Percentiles rank a stretch among this genome's conserved stretches.
Evolutionary conservation across 345 rosid species (phyloP).

Genomic region (Salix dunnii): DNA sequence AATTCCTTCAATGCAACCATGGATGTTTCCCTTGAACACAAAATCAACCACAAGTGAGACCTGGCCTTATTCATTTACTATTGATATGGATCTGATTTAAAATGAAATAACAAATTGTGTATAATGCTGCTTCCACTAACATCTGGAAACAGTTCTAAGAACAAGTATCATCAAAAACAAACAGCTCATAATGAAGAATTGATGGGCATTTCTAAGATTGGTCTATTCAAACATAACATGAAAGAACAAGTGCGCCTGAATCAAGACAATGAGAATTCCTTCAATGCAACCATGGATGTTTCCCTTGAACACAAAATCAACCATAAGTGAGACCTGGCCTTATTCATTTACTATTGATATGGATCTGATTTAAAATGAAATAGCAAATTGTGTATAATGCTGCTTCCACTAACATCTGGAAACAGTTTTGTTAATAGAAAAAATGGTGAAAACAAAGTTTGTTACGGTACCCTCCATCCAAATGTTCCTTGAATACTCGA

Average conservation of each 20-base stretch:
- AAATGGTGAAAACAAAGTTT: background rate
- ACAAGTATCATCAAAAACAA: no score
- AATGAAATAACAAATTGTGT: background rate
- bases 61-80: background rate
- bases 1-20: background rate
- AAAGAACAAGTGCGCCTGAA: background rate
- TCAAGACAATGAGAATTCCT: background rate
- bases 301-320: background rate
- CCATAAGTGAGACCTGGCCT: background rate
- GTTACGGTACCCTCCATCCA: conserved; percentile 76
- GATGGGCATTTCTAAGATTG: background rate
- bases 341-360: background rate
- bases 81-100: background rate
- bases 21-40: background rate
- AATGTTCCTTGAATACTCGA: conserved; percentile 83
- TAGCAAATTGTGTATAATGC: background rate
- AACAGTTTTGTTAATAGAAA: background rate
- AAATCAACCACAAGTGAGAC: background rate
- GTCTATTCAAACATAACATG: background rate
- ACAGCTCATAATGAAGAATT: background rate
- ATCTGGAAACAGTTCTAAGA: background rate
- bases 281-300: background rate
- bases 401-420: background rate
- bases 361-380: background rate
- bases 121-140: background rate